Evolutionary conservation across 768 basidiomycete genomes (phyloP), one percentile per base, ranked within the genome.

Genomic region (Mrakia frigida): DNA sequence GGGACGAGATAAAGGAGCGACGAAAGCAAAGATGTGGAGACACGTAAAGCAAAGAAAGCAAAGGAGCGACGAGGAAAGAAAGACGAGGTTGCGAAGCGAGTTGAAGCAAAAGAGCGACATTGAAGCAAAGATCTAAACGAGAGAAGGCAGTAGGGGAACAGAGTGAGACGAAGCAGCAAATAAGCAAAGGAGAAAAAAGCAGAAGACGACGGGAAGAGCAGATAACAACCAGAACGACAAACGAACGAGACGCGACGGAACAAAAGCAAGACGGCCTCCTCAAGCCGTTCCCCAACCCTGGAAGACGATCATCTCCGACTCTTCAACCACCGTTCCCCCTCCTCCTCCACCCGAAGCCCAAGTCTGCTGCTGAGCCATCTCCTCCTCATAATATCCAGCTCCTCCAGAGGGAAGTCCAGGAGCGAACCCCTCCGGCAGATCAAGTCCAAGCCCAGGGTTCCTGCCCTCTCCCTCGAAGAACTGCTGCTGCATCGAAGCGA

Each of bases 321-420:
- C 37, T 33, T 37, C 31, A 2, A 0, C 61, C 28, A 33, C 6
- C 59, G 11, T 9, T 6, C 61, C 31, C 3, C 11, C 9, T 6
- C 25, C 65, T 37, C 7, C 9, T 18, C 63, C 63, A 14, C 63
- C 35, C 3, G 6, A 21, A 13, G 65, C 65, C 65, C 65, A 68
- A 2, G 11, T 18, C 65, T 41, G 35, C 39, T 68, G 39, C 37
- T 23, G 35, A 6, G 35, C 65, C 35, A 68, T n/a, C 65, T 68
- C 65, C 65, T 39, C 35, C 65, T 68, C 65, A 25, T 68, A 68
- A 39, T 68, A 68, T 6, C 65, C 65, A 13, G 35, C 65, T 35
- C 39, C 65, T 21, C 35, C 25, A 3, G 28, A 9, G 35, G 65
- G 65, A 23, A 68, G 35, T 39, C 65, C 65, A 68, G 65, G 65